Evolutionary conservation across 768 basidiomycete species (phyloP).

Genomic region (Russula abietina): DNA sequence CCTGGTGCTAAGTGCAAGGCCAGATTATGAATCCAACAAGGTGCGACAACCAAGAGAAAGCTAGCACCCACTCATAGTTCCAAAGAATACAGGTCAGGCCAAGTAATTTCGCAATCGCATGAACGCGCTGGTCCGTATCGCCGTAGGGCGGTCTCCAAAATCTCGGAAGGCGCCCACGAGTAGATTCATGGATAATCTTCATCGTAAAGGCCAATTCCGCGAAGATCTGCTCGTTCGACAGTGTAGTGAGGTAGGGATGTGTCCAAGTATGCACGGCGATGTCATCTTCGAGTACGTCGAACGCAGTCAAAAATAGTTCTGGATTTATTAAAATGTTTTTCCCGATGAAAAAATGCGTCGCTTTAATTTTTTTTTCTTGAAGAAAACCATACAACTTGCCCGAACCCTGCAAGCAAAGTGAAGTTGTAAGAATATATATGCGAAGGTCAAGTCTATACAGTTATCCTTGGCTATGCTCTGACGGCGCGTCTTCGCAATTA

Average conservation of each 20-base stretch:
- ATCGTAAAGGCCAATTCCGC: constrained; percentile 48
- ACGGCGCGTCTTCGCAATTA: background rate
- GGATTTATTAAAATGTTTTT: constrained; percentile 60
- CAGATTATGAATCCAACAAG: background rate
- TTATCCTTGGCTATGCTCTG: background rate
- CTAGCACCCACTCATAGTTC: constrained; percentile 35
- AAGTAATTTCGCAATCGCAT: constrained; percentile 44
- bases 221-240: constrained; percentile 41
- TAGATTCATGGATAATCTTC: constrained; percentile 48
- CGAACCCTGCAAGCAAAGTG: constrained; percentile 28
- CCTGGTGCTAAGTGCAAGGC: constrained; percentile 44
- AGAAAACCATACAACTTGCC: constrained; percentile 59
- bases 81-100: constrained; percentile 40
- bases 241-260: constrained; percentile 47
- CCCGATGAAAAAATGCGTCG: constrained; percentile 90
- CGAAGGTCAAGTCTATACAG: background rate
- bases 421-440: constrained; percentile 10
- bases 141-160: constrained; percentile 40
- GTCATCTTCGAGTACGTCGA: constrained; percentile 35
- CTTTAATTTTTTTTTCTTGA: constrained; percentile 52
- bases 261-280: constrained; percentile 41
- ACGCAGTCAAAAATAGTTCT: constrained; percentile 48
- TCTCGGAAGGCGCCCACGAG: constrained; percentile 37
- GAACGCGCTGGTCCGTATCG: constrained; percentile 42
- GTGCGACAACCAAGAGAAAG: background rate